Conservation (phyloP, 371 early-diverging fungal genomes). For the Circinella minor region DNA sequence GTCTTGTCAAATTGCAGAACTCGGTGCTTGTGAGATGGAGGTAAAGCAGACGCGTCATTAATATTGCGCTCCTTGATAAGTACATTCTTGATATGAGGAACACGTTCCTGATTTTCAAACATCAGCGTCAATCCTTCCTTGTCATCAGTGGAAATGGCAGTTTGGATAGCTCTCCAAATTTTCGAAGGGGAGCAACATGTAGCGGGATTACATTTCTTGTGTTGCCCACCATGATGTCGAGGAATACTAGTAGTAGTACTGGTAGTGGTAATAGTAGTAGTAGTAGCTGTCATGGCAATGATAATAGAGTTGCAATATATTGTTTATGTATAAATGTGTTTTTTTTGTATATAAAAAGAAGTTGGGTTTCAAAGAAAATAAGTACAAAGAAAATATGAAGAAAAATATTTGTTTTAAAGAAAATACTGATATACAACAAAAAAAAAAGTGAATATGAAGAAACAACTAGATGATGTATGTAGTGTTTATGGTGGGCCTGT, state of each 20-base stretch:
- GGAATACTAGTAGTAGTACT: neutral
- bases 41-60: constrained; percentile 23
- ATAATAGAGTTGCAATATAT: too few species aligned
- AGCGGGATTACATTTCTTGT: constrained; percentile 23
- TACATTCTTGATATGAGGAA: constrained; percentile 20
- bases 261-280: constrained; percentile 4
- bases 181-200: constrained; percentile 24
- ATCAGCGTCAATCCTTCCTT: constrained; percentile 17
- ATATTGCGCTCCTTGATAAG: constrained; percentile 14
- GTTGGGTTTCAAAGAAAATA: neutral
- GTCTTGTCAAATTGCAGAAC: constrained; percentile 23
- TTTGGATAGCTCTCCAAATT: constrained; percentile 27
- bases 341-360: too few species aligned
- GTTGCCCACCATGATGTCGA: neutral
- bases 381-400: neutral
- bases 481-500: too few species aligned
- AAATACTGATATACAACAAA: neutral
- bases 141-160: constrained; percentile 18
- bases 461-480: constrained; percentile 4
- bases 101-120: constrained; percentile 9
- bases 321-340: too few species aligned
- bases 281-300: too few species aligned
- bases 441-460: neutral
- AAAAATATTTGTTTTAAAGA: neutral
- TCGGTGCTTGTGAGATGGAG: constrained; percentile 28